Evolutionary conservation across 768 basidiomycete genomes (phyloP).

Genomic region (Termitomyces sp.): DNA sequence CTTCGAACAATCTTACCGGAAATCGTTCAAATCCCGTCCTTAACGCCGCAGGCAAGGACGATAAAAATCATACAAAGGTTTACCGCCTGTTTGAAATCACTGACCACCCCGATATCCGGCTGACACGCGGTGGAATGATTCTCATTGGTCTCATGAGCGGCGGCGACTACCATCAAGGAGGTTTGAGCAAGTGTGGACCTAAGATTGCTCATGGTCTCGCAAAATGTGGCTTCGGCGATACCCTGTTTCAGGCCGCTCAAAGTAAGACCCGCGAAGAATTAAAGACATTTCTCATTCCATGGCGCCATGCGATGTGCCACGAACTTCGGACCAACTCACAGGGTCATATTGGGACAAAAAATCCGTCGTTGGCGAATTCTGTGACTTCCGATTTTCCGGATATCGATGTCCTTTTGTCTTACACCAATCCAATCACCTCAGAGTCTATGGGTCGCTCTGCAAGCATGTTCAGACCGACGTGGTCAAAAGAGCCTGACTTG

Average conservation of each 20-base stretch:
- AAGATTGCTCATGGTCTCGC: conserved; percentile 75
- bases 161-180: conserved; percentile 81
- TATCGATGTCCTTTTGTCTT: conserved; percentile 68
- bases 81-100: conserved; percentile 36
- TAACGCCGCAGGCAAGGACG: conserved; percentile 63
- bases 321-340: conserved; percentile 68
- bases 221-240: conserved; percentile 74
- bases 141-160: conserved; percentile 84
- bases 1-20: conserved; percentile 68
- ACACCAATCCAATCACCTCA: conserved; percentile 72
- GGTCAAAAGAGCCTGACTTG: conserved; percentile 60
- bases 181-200: conserved; percentile 61
- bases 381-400: conserved; percentile 68
- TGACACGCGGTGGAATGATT: conserved; percentile 71
- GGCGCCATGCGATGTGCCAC: conserved; percentile 56
- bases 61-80: conserved; percentile 61
- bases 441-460: conserved; percentile 44
- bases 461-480: conserved; percentile 31
- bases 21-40: conserved; percentile 58
- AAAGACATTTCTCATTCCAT: conserved; percentile 46
- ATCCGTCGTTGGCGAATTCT: conserved; percentile 53
- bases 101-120: conserved; percentile 31
- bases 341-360: conserved; percentile 59
- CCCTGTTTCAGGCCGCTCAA: conserved; percentile 53
- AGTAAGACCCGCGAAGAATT: conserved; percentile 40